Base-by-base conservation (phyloP, 371 early-diverging fungal species). In the Phascolomyces articulosus region DNA sequence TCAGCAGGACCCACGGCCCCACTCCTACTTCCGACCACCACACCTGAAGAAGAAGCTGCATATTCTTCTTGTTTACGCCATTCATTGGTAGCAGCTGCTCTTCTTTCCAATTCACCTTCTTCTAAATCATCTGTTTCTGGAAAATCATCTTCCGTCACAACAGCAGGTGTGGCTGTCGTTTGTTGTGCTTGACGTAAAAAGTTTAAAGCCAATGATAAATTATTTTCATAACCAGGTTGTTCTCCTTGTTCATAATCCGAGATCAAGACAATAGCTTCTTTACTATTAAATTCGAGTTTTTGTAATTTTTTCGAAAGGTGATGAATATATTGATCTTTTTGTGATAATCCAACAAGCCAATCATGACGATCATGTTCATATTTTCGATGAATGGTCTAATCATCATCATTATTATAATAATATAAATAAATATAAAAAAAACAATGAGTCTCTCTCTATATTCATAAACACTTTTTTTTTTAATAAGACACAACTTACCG, bases 341-440 rank as follows among this genome's bases (percentile, higher is more conserved):
- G 85, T 41, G 84, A 82, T 13, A 86, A 64, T 3, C 83, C 85
- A 38, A 79, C 78, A 44, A 85, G 63, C 80, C 83, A 82, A 57
- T 83, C 82, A 40, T 76, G 74, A 20, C 84, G 73, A 71, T 85
- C 85, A 49, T 79, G 80, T 66, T 85, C 85, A 56, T 85, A 83
- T 67, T 82, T 76, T 27, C 76, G 73, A 58, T 83, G 81, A 47
- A 85, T 83, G 3, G 78, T 74, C 85, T 85, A 62, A 9, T 34
- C 34, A 34, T n/a, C n/a, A n/a, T n/a, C n/a, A n/a, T n/a, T n/a
- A n/a, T n/a, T n/a, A n/a, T n/a, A n/a, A n/a, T n/a, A n/a, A 34
- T 34, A 9, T 34, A 34, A 9, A 34, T 4, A 60, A 53, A 24
- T 20, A 34, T 24, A 40, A 16, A 64, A 56, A 23, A 31, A 20